Percentiles rank a stretch among this genome's conserved stretches.
phyloP scores from a whole-genome alignment of 2,329 filamentous ascomycete species.

The Purpureocillium takamizusanense region DNA sequence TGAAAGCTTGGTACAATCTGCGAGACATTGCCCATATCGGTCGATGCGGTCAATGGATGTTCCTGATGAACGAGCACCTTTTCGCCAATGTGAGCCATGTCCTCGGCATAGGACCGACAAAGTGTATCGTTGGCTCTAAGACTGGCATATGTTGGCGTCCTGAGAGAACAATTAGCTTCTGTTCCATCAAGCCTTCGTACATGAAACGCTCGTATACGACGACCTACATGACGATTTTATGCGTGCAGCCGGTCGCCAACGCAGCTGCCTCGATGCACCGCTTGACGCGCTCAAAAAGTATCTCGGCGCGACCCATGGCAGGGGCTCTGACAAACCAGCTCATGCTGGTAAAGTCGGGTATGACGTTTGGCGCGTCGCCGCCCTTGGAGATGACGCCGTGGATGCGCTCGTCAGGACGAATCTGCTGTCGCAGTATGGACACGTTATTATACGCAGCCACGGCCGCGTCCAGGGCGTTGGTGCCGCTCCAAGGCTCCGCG shows the following conservation, averaged over 20 bases:
- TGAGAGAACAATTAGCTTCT: too few relatives aligned
- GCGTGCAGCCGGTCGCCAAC: conserved; percentile 22
- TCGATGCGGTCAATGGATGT: conserved; percentile 29
- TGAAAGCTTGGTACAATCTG: conserved; percentile 38
- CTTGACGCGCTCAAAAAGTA: conserved; percentile 20
- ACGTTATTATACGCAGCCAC: conserved; percentile 25
- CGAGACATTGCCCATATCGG: conserved; percentile 43
- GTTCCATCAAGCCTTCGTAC: too few relatives aligned
- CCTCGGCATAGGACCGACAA: conserved; percentile 30
- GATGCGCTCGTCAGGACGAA: conserved; percentile 24
- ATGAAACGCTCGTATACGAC: too few relatives aligned
- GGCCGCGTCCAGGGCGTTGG: conserved; percentile 28
- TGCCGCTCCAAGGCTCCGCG: conserved; percentile 24
- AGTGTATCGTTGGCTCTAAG: conserved; percentile 34
- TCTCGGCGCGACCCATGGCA: conserved; percentile 17
- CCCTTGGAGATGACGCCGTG: conserved; percentile 27
- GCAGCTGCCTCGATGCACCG: conserved; percentile 26
- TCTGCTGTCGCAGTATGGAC: conserved; percentile 27
- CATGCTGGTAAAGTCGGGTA: conserved; percentile 27
- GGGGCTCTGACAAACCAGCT: conserved; percentile 28
- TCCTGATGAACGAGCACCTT: conserved; percentile 24
- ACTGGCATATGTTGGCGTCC: conserved; percentile 31
- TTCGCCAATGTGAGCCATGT: conserved; percentile 31
- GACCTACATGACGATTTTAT: conserved; percentile 25
- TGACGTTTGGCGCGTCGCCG: conserved; percentile 26